These are phyloP conservation scores for Aspergillus uvarum DNA, from an alignment of 2,329 filamentous ascomycete genomes.

Conservation along the genomic window DNA sequence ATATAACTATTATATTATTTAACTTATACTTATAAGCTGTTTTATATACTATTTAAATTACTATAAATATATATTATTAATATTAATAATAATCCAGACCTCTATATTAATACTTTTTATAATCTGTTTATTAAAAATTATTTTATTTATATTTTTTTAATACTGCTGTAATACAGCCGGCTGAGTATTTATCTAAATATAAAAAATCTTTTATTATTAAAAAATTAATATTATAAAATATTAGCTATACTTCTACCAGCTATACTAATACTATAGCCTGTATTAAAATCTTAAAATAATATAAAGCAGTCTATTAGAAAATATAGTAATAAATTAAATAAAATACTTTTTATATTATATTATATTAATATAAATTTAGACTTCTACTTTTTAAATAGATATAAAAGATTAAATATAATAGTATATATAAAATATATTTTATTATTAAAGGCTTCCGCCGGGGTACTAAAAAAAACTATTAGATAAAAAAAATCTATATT, in stretches of 20 bases:
- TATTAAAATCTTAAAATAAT: too few relatives aligned
- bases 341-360: not conserved
- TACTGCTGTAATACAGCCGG: not conserved
- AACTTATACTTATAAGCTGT: too few relatives aligned
- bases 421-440: not conserved
- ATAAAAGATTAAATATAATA: not conserved
- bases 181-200: not conserved
- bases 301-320: too few relatives aligned
- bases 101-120: not conserved
- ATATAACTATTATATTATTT: not conserved
- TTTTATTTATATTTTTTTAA: not conserved
- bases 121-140: not conserved
- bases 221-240: too few relatives aligned
- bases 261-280: too few relatives aligned
- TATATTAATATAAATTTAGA: not conserved
- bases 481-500: not conserved
- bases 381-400: not conserved
- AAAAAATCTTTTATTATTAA: not conserved
- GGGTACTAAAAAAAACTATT: not conserved
- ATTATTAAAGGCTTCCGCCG: not conserved
- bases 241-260: not conserved
- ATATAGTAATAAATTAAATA: too few relatives aligned
- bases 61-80: too few relatives aligned
- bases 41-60: too few relatives aligned
- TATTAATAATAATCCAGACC: too few relatives aligned